Base-by-base conservation (phyloP, 805 yeast species). In the Teunomyces kruisii region DNA sequence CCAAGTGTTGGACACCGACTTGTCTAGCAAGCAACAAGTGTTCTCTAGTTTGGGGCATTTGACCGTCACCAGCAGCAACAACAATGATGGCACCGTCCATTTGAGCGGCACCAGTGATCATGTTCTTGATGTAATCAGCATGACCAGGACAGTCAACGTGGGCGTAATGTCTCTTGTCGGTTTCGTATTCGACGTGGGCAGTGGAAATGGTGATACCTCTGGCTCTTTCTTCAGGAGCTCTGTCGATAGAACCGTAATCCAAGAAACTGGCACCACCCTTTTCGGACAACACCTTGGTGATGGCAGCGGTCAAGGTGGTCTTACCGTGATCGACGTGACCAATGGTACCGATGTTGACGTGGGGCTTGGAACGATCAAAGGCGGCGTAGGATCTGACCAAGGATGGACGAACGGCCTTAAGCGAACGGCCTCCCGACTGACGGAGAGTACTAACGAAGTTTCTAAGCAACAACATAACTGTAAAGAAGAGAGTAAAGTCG, bases 1-100 rank as follows among this genome's bases (percentile, higher is more conserved):
- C 97, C 65, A 94, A 81, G 75, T 90, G 82, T 76, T 92, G 96
- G 56, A 94, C 96, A 81, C 99, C 99, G 68, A 94, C 98, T 79
- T 94, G 99, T 80, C 98, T 89, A 54, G 99, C 99, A 64, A 94
- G 84, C 72, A 94, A 77, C 76, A 94, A 80, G 77, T 94, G 99
- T 78, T 94, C 99, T 79, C 98, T 88, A 58, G 99, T 94, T 79
- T 94, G 99, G 66, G 97, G 98, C 98, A 92, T 94, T 76, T 90
- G 96, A 65, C 99, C 99, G 66, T 94, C 99, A 47, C 96, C 79
- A 53, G 99, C 99, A 64, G 98, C 99, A 70, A 94, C 98, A 51
- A 92, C 98, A 75, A 92, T 92, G 61, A 92, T 91, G 57, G 97
- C 98, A 79, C 98, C 97, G 72, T 92, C 98, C 97, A 91, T 91